Conservation (phyloP, 345 rosid species). For the Camelina hispida region DNA sequence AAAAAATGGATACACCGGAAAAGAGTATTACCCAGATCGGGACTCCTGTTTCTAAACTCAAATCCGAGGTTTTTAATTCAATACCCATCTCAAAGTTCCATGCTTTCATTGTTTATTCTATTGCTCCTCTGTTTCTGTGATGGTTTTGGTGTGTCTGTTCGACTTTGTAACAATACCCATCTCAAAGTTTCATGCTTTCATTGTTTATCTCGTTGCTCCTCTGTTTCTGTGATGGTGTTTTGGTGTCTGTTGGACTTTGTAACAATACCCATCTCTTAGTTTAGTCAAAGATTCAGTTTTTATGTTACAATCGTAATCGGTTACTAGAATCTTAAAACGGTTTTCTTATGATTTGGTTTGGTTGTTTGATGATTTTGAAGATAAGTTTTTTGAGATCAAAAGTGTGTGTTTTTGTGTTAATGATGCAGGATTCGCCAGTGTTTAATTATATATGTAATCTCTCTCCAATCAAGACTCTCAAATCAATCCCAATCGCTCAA, state of each 20-base stretch:
- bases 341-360: background rate
- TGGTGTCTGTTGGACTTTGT: background rate
- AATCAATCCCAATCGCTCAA: conserved; percentile 59
- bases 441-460: conserved; percentile 75
- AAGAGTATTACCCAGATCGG: conserved; percentile 54
- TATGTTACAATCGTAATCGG: background rate
- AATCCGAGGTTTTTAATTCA: conserved; percentile 59
- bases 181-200: background rate
- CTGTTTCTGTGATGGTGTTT: conserved; percentile 16
- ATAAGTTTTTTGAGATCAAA: background rate
- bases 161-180: conserved; percentile 3
- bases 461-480: conserved; percentile 81
- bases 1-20: conserved; percentile 71
- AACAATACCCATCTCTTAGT: conserved; percentile 12
- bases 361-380: background rate
- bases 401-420: background rate
- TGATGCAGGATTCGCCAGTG: conserved; percentile 83
- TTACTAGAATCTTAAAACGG: background rate
- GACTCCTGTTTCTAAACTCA: conserved; percentile 56
- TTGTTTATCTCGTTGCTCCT: background rate
- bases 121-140: background rate
- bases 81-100: background rate
- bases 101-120: background rate
- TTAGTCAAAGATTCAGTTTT: conserved; percentile 2
- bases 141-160: background rate